Evolutionary conservation across 257 asterid species (phyloP), one percentile per base, ranked within the genome.

Genomic region (Primulina huaijiensis): DNA sequence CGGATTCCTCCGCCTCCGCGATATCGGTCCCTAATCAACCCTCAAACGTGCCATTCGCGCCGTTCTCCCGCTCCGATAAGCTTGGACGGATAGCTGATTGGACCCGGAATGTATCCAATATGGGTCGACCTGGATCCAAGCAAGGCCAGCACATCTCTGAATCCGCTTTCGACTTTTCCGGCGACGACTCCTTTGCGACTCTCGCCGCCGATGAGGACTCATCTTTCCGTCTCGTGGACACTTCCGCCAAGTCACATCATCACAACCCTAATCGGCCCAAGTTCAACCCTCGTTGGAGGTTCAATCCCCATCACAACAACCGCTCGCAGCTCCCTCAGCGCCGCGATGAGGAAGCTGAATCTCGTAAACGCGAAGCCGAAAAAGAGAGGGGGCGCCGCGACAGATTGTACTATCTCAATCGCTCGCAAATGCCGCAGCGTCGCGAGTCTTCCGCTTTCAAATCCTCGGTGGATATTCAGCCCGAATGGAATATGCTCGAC

Each of bases 401-500:
- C 65, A 77, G 93, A 0, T 72, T 79, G 55, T 91, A 86, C 73
- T 73, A 89, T 60, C 85, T 68, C 21, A 91, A 89, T 61, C 89
- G 96, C 8, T 83, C 93, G 0, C 86, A 85, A 85, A 77, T 79
- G 84, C 81, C 90, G 7, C 88, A 77, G 74, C 89, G 99, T 40
- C 87, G 99, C 0, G 99, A 94, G 59, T 84, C 92, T 1, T 73
- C 97, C 0, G 97, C 86, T 37, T 89, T 89, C 73, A 94, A 94
- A 76, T 89, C 97, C 0, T 88, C 96, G 0, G 99, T 94, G 2
- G 99, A 94, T 76, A 94, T 94, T 73, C 99, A 91, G 75, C 99
- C 99, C 0, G 99, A 94, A 55, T 94, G 99, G 99, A 94, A 91
- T 17, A 94, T 94, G 99, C 86, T 94, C 0, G 99, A 94, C 62